Base-by-base conservation (phyloP, 768 basidiomycete genomes). In the Sporobolomyces roseus region DNA sequence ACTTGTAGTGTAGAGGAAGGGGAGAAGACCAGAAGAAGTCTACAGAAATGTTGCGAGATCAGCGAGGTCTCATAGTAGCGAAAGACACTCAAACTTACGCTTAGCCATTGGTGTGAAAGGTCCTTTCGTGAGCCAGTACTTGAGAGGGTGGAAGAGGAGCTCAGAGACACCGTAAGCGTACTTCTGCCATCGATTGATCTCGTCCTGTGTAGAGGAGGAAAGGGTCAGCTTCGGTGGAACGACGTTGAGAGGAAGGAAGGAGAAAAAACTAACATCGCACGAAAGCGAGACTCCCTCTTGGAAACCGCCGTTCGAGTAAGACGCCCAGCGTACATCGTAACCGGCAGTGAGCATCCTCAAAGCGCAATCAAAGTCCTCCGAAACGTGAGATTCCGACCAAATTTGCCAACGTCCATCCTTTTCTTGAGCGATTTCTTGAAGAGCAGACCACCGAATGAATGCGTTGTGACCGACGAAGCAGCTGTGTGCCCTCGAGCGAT, bases 251-350 rank as follows among this genome's bases (percentile, higher is more conserved):
- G 35, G 12, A 21, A 41, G 29, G 17, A 19, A 3, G 16, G 30
- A 59, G 38, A 38, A 6, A n/a, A n/a, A n/a, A n/a, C n/a, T n/a
- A n/a, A n/a, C n/a, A 60, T 30, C 90, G 62, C 86, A 86, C 0
- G 92, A 93, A 21, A 94, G 81, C 0, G 88, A 89, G 25, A 94
- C 91, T 70, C 92, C 92, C 75, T 94, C 92, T 80, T 91, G 89
- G 45, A 63, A 69, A 14, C 35, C 63, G 19, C 90, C 86, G 27
- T 88, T 83, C 2, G 86, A 87, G 78, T 93, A 93, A 0, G 88
- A 89, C 33, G 90, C 87, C 91, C 77, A 80, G 10, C 61, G 59
- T 9, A 59, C 63, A 43, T 61, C 56, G 63, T 65, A 67, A 17
- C 63, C 66, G 5, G 59, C 59, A 2, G 30, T 38, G n/a, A 61